Conservation (phyloP, 345 rosid species). For the Punica granatum region DNA sequence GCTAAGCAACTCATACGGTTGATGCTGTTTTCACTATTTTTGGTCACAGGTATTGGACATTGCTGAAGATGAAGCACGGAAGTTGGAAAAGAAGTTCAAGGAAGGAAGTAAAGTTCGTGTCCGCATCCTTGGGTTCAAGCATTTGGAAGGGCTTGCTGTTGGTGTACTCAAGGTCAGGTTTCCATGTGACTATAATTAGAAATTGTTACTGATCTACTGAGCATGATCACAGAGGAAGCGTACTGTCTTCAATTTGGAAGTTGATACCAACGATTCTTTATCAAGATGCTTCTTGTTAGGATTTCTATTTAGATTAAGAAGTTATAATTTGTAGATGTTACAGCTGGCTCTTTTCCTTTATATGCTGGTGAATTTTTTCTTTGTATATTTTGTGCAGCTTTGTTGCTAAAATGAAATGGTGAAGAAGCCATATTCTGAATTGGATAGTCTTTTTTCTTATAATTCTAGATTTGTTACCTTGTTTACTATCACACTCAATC, state of each 20-base stretch:
- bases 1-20: neutral
- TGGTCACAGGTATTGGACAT: constrained; percentile 62
- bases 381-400: neutral
- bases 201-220: neutral
- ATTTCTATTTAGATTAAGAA: neutral
- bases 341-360: neutral
- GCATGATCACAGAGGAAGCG: neutral
- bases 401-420: neutral
- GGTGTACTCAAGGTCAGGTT: constrained; percentile 73
- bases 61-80: constrained; percentile 69
- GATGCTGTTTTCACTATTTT: constrained; percentile 13
- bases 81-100: constrained; percentile 71
- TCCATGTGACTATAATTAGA: neutral
- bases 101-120: constrained; percentile 77
- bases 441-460: neutral
- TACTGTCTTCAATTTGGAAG: neutral
- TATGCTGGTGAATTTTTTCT: neutral
- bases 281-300: neutral
- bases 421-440: neutral
- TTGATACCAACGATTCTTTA: neutral
- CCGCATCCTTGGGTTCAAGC: constrained; percentile 75
- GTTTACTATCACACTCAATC: neutral
- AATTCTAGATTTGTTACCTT: neutral
- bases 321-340: neutral
- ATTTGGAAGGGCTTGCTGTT: constrained; percentile 87